phyloP scores from a whole-genome alignment of 2,329 filamentous ascomycete species.

The Aspergillus candidus region DNA sequence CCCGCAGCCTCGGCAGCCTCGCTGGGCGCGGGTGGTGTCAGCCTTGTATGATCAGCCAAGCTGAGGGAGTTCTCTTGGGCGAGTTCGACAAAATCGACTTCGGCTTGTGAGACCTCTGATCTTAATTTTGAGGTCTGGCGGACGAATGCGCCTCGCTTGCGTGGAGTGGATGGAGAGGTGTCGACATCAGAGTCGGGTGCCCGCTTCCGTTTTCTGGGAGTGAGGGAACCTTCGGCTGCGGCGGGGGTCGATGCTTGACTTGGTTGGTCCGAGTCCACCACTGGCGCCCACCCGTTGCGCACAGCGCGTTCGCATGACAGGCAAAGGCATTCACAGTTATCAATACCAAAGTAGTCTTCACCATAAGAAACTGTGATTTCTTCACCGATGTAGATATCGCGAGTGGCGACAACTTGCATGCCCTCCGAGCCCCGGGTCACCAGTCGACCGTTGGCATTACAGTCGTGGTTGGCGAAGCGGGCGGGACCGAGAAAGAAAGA shows the following conservation, averaged over 20 bases:
- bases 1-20: constrained; percentile 4
- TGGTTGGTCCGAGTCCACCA: constrained; percentile 31
- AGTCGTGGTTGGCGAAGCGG: constrained; percentile 96
- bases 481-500: constrained; percentile 93
- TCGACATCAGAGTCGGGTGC: constrained; percentile 25
- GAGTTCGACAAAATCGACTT: constrained; percentile 21
- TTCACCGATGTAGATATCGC: constrained; percentile 77
- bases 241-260: constrained; percentile 29
- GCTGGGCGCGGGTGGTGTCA: not conserved
- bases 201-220: constrained; percentile 25
- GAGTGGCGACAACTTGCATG: constrained; percentile 82
- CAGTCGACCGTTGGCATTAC: constrained; percentile 81
- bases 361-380: constrained; percentile 97
- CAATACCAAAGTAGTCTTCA: constrained; percentile 89
- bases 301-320: constrained; percentile 70
- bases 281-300: constrained; percentile 74
- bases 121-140: constrained; percentile 31
- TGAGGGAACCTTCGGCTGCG: constrained; percentile 20
- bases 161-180: constrained; percentile 22
- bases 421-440: constrained; percentile 77
- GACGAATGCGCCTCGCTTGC: constrained; percentile 29
- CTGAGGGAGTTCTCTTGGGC: constrained; percentile 8
- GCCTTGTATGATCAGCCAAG: constrained; percentile 1
- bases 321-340: constrained; percentile 93
- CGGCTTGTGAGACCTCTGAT: constrained; percentile 31